Conservation (phyloP, 1,284 basidiomycete genomes). For the Puccinia triticina region DNA sequence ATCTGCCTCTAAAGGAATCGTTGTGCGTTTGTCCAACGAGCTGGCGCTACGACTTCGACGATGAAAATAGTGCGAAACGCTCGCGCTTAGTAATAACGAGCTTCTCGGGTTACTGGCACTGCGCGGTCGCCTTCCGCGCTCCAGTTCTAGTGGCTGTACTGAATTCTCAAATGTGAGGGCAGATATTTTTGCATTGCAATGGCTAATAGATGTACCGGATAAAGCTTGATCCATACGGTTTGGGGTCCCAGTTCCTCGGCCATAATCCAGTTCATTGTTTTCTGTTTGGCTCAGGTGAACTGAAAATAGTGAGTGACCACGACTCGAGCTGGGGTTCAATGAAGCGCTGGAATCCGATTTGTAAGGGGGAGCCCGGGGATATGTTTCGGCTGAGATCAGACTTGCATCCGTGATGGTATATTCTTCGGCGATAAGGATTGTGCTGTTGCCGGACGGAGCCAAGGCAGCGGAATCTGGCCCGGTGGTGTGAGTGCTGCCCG, state of each 20-base stretch:
- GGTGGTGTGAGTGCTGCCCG: slow-evolving; percentile 15
- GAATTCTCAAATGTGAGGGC: not conserved
- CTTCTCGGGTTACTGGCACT: not conserved
- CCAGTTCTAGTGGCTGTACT: not conserved
- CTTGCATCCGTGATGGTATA: slow-evolving; percentile 27
- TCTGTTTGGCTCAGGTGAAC: not conserved
- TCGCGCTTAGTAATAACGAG: not conserved
- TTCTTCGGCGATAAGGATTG: slow-evolving; percentile 23
- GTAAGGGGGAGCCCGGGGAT: not conserved
- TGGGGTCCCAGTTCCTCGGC: not conserved
- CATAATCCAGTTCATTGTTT: not conserved
- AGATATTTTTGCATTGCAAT: not conserved
- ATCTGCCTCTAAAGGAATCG: slow-evolving; percentile 11
- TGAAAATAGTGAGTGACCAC: not conserved
- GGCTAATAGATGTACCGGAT: not conserved
- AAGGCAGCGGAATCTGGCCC: slow-evolving; percentile 3
- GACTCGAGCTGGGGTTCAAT: not conserved
- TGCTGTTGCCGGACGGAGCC: slow-evolving; percentile 16
- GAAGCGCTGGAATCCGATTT: not conserved
- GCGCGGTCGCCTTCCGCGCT: not conserved
- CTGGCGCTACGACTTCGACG: slow-evolving; percentile 24
- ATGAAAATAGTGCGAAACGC: not conserved
- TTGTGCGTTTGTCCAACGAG: slow-evolving; percentile 1
- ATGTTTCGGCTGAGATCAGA: not conserved
- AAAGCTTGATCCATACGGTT: not conserved